Evolutionary conservation across 169 alveolate genomes (phyloP).

Genomic region (Pseudocohnilembus persalinus): DNA sequence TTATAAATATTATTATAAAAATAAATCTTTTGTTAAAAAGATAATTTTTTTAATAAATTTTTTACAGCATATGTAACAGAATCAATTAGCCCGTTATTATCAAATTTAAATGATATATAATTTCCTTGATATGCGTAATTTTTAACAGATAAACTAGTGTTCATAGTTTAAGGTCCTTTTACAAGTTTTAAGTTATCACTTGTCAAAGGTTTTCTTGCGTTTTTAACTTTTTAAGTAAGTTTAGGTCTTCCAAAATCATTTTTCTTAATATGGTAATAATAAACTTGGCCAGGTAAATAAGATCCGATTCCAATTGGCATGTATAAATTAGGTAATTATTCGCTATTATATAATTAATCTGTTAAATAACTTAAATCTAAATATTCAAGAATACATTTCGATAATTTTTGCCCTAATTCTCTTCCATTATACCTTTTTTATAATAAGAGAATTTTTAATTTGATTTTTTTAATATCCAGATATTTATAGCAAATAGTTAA

Average conservation of each 20-base stretch:
- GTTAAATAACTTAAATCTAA: slow-evolving; percentile 42
- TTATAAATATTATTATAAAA: neutral
- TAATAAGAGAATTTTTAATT: neutral
- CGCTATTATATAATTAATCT: slow-evolving; percentile 60
- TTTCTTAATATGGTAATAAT: slow-evolving; percentile 77
- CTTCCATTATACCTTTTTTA: slow-evolving; percentile 82
- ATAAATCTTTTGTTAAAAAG: no score
- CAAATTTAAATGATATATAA: slow-evolving; percentile 81
- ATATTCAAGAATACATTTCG: slow-evolving; percentile 74
- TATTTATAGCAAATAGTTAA: no score
- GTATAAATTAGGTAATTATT: slow-evolving; percentile 82
- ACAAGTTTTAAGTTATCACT: slow-evolving; percentile 71
- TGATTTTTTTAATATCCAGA: neutral
- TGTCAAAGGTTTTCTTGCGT: slow-evolving; percentile 72
- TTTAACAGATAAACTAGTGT: neutral
- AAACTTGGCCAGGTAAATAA: slow-evolving; percentile 66
- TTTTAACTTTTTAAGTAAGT: slow-evolving; percentile 42
- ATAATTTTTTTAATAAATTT: neutral
- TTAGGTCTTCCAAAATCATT: slow-evolving; percentile 79
- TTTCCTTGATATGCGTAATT: slow-evolving; percentile 59
- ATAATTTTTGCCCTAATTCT: slow-evolving; percentile 85
- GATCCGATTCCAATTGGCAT: slow-evolving; percentile 87
- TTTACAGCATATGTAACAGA: slow-evolving; percentile 72
- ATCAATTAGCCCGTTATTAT: slow-evolving; percentile 83
- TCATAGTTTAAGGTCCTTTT: neutral